Percentiles rank a stretch among this genome's conserved stretches.
Evolutionary conservation across 1,139 yeast genomes (phyloP).

Genomic region (Suhomyces chickasaworum): DNA sequence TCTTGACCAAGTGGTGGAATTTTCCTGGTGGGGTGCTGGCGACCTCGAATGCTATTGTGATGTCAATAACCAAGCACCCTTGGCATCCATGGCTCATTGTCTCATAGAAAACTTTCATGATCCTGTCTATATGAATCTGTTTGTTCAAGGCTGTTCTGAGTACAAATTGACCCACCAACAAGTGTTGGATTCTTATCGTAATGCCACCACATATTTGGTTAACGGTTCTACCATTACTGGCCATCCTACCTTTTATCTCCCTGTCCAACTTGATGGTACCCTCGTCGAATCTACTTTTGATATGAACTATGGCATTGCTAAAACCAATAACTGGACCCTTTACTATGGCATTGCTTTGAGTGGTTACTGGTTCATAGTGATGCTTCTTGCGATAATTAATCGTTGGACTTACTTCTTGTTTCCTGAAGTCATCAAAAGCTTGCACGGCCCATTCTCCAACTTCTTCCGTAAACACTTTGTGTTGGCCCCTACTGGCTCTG

Average conservation of each 20-base stretch:
- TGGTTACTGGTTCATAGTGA: constrained; percentile 47
- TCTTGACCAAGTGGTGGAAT: neutral
- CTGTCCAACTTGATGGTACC: constrained; percentile 27
- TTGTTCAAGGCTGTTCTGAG: constrained; percentile 18
- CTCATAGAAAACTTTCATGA: constrained; percentile 28
- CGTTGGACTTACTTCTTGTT: constrained; percentile 34
- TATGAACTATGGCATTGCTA: constrained; percentile 42
- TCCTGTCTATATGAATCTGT: constrained; percentile 26
- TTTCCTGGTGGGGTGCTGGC: neutral
- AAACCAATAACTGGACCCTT: constrained; percentile 46
- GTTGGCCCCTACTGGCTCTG: constrained; percentile 50
- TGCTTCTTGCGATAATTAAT: constrained; percentile 46
- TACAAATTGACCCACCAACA: constrained; percentile 31
- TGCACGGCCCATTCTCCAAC: constrained; percentile 36
- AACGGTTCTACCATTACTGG: constrained; percentile 25
- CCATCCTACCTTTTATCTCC: constrained; percentile 35
- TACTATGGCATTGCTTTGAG: constrained; percentile 52
- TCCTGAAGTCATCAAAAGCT: constrained; percentile 35
- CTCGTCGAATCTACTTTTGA: constrained; percentile 33
- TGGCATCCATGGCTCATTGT: constrained; percentile 43
- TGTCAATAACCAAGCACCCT: constrained; percentile 36
- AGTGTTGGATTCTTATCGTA: constrained; percentile 33
- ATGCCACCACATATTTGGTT: constrained; percentile 39
- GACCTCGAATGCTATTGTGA: constrained; percentile 29
- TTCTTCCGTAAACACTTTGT: constrained; percentile 43